Conservation (phyloP, 2,329 filamentous ascomycete genomes). For the Fusarium humuli region DNA sequence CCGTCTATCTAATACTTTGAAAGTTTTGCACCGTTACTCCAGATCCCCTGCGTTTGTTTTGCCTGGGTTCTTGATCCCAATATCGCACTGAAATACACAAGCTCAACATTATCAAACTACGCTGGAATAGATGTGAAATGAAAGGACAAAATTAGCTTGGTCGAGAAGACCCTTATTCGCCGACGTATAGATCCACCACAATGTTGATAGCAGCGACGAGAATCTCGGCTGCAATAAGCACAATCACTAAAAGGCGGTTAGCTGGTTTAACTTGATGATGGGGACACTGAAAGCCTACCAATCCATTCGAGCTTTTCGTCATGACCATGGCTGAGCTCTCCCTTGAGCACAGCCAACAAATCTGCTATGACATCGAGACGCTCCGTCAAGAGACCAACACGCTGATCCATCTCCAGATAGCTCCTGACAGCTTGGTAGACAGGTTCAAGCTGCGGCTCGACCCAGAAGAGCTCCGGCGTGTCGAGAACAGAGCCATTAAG, state of each 20-base stretch:
- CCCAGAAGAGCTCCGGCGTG: constrained; percentile 98
- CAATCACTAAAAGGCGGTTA: constrained; percentile 73
- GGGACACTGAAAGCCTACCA: constrained; percentile 66
- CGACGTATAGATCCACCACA: constrained; percentile 86
- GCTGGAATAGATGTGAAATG: constrained; percentile 6
- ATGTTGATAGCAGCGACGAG: constrained; percentile 94
- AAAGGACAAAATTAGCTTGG: background rate
- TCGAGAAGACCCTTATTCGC: constrained; percentile 43
- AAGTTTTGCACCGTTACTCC: constrained; percentile 33
- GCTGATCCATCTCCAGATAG: constrained; percentile 98
- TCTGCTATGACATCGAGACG: constrained; percentile 89
- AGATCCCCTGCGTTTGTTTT: constrained; percentile 8
- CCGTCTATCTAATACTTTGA: constrained; percentile 42
- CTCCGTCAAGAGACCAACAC: constrained; percentile 89
- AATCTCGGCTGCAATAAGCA: constrained; percentile 95
- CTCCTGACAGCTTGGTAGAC: constrained; percentile 95
- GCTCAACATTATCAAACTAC: constrained; percentile 6
- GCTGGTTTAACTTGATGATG: background rate
- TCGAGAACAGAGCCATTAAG: constrained; percentile 96
- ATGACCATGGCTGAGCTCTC: constrained; percentile 93
- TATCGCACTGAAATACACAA: constrained; percentile 23
- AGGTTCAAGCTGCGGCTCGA: constrained; percentile 94
- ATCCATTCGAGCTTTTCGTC: constrained; percentile 92
- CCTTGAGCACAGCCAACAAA: constrained; percentile 90
- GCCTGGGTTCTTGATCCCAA: background rate